Percentiles rank a stretch among this genome's conserved stretches.
These are phyloP conservation scores for Postia placenta DNA, from an alignment of 768 basidiomycete genomes.

Conservation along the genomic window DNA sequence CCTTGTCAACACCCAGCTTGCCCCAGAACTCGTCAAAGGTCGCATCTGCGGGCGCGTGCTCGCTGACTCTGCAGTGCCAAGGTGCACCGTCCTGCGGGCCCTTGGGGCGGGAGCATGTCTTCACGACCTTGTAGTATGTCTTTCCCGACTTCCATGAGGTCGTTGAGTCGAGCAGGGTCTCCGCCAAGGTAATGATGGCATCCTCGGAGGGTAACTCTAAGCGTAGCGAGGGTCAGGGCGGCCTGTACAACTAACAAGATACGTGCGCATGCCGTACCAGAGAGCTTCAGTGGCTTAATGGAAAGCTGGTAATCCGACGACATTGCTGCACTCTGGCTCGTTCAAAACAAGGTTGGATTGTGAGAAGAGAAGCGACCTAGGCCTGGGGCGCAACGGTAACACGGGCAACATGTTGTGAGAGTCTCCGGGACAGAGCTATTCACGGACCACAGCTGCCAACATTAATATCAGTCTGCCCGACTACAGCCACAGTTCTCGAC, in stretches of 20 bases:
- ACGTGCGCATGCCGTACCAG: slow-evolving; percentile 28
- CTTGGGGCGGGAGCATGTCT: slow-evolving; percentile 49
- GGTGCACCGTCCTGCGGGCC: slow-evolving; percentile 46
- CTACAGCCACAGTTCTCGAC: no score
- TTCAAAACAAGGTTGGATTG: background rate
- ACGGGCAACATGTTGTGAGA: background rate
- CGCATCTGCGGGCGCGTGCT: slow-evolving; percentile 57
- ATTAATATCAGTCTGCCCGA: background rate
- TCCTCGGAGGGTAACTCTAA: slow-evolving; percentile 61
- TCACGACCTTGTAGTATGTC: slow-evolving; percentile 49
- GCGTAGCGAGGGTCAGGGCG: background rate
- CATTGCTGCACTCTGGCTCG: slow-evolving; percentile 9
- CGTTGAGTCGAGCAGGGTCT: slow-evolving; percentile 50
- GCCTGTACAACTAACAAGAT: background rate
- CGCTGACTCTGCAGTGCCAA: slow-evolving; percentile 67
- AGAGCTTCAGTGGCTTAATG: slow-evolving; percentile 32
- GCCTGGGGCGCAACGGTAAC: background rate
- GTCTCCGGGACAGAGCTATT: background rate
- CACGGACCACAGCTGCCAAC: no score
- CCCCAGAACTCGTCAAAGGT: slow-evolving; percentile 73
- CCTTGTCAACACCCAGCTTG: slow-evolving; percentile 59
- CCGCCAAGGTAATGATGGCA: slow-evolving; percentile 45
- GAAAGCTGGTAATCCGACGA: slow-evolving; percentile 29
- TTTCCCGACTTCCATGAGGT: slow-evolving; percentile 65
- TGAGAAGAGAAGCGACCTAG: background rate